Base-by-base conservation (phyloP, 2,329 filamentous ascomycete species). In the Beauveria pseudobassiana region DNA sequence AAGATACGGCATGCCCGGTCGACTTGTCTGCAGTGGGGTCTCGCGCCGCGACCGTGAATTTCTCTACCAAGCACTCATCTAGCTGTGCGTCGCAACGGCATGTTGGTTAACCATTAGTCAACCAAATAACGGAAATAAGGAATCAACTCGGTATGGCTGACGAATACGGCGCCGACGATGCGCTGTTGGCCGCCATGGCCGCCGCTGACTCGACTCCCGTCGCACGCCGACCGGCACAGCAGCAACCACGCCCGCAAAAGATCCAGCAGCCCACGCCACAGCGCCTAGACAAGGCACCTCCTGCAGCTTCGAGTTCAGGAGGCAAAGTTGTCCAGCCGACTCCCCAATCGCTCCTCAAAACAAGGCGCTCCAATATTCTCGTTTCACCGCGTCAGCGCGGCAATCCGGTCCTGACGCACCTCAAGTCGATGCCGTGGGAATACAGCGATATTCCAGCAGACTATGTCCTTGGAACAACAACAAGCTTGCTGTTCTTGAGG, bases 391-490 rank as follows among this genome's bases (percentile, higher is more conserved):
- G 93, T 46, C 93, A 99, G 74, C 96, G 96, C 75, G 95, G 93
- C 64, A 99, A 99, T 69, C 95, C 95, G 0, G 89, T 98, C 55
- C 78, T 99, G 34, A 89, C 90, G 59, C 86, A 88, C 74, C 84
- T 99, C 68, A 87, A 88, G 63, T 87, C 89, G 1, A 81, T 96
- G 63, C 85, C 92, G 0, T 99, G 95, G 95, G 95, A 99, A 75
- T 98, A 96, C 74, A 93, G 91, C 64, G 93, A 98, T 70, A 96
- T 96, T n/a, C 88, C 89, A 1, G 91, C 93, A 38, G 95, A 99
- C 76, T 99, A 96, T 73, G 88, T 93, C 9, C 80, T 98, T 26
- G 93, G 95, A 0, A 72, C 84, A 48, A 96, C 92, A 0, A 96
- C 93, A 7, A 96, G 93, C 70, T 93, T 91, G 0, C 81, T 99